phyloP scores from a whole-genome alignment of 2,329 filamentous ascomycete species.

The Fusarium aywerte region DNA sequence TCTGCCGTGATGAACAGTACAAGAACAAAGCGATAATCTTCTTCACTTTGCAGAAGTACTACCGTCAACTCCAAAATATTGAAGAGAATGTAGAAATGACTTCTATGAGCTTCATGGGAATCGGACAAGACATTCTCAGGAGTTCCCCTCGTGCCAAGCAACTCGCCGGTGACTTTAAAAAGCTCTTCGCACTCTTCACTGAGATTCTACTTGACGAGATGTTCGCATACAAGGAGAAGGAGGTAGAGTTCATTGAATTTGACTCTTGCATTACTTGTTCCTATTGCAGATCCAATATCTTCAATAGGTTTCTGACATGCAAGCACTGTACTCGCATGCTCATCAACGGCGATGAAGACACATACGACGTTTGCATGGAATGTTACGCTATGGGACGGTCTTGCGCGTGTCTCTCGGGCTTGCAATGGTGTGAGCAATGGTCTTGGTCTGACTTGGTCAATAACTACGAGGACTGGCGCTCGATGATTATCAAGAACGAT shows the following conservation, averaged over 20 bases:
- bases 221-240: constrained; percentile 77
- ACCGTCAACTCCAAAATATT: constrained; percentile 65
- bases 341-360: constrained; percentile 76
- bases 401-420: constrained; percentile 85
- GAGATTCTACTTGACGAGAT: constrained; percentile 86
- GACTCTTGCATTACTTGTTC: constrained; percentile 95
- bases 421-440: constrained; percentile 95
- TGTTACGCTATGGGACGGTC: constrained; percentile 98
- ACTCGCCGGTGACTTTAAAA: constrained; percentile 84
- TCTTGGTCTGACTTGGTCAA: constrained; percentile 80
- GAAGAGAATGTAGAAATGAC: constrained; percentile 61
- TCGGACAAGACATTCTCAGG: constrained; percentile 59
- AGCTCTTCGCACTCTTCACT: constrained; percentile 81
- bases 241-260: constrained; percentile 80
- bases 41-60: constrained; percentile 85
- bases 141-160: constrained; percentile 67
- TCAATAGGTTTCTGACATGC: constrained; percentile 96
- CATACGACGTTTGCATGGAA: constrained; percentile 97
- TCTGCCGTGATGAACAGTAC: constrained; percentile 97
- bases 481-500: constrained; percentile 78
- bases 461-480: constrained; percentile 85
- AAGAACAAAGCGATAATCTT: constrained; percentile 98
- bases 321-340: constrained; percentile 79
- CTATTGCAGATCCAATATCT: constrained; percentile 95
- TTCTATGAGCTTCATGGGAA: constrained; percentile 59